Base-by-base conservation (phyloP, 2,329 filamentous ascomycete species). In the Alternaria ventricosa region DNA sequence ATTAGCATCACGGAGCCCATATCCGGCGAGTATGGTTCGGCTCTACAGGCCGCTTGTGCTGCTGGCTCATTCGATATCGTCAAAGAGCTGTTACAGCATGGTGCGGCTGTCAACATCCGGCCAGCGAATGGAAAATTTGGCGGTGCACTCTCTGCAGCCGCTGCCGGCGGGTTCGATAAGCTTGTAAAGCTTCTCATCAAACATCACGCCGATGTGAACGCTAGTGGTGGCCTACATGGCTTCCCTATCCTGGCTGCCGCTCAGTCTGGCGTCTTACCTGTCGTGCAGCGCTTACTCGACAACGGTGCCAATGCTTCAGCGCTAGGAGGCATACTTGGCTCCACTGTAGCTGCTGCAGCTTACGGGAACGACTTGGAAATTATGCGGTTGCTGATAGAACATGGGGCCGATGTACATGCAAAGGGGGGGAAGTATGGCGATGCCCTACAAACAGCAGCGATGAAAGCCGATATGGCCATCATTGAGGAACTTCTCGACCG, bases 1-100 rank as follows among this genome's bases (percentile, higher is more conserved):
- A 57, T 65, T 8, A 62, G 44, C 15, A 64, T 62, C 43, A 28
- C 60, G 22, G 56, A 69, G 41, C 45, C 45, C 50, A 23, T 65
- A 15, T 56, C 63, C 11, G 72, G 71, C 6, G 61, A 63, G 15
- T 71, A 68, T 44, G 70, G 71, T 10, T 69, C 67, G 23, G 64
- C 72, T 10, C 60, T 75, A 18, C 69, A 72, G 55, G 71, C 72
- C 3, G 72, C 72, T 11, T 67, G 63, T 25, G 56, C 59, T 20
- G 63, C 45, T n/a, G 70, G 66, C 2, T 60, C 66, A 41, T 22
- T 60, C 15, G 55, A 67, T 8, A 65, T 69, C 18, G 64, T 73
- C 2, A 30, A 46, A 11, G 36, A 63, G 33, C 57, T 75, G 10
- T 41, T 75, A 4, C 47, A 71, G 20, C 46, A 66, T 44, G 64